These are phyloP conservation scores for Myriosclerotinia scirpicola DNA, from an alignment of 2,329 filamentous ascomycete species.

Conservation along the genomic window DNA sequence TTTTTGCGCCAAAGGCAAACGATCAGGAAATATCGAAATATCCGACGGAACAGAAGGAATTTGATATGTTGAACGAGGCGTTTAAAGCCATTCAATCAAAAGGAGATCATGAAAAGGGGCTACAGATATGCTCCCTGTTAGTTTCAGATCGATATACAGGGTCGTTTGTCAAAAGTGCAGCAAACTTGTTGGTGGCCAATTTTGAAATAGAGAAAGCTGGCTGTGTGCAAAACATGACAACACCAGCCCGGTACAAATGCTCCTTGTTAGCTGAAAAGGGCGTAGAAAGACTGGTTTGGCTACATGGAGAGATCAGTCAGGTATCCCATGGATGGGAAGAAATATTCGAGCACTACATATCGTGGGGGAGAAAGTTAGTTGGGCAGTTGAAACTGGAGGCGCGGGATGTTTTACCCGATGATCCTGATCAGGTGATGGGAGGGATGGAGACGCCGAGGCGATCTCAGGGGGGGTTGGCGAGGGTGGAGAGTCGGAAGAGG, in stretches of 20 bases:
- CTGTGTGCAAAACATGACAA: not conserved
- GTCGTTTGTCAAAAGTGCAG: conserved; percentile 11
- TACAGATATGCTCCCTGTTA: not conserved
- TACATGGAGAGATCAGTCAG: not conserved
- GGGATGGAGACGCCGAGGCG: not conserved
- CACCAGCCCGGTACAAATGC: not conserved
- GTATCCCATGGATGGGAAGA: not conserved
- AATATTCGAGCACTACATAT: not conserved
- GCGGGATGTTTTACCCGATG: not conserved
- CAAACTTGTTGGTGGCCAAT: not conserved
- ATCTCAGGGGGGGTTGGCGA: not conserved
- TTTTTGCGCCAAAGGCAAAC: not conserved
- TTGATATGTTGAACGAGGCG: not conserved
- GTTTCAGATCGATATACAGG: not conserved
- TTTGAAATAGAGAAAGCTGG: not conserved
- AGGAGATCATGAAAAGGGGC: not conserved
- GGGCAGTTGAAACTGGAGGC: not conserved
- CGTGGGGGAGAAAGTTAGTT: not conserved
- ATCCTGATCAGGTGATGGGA: not conserved
- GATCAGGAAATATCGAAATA: not conserved
- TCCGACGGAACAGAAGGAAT: not conserved
- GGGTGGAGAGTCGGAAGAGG: not conserved
- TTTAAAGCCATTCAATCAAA: not conserved
- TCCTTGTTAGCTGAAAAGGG: not conserved
- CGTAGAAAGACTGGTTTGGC: not conserved